A percentile compares a stretch with the other conserved stretches of the same genome.
phyloP scores from a whole-genome alignment of 78 protist species.

The Tieghemostelium lacteum region DNA sequence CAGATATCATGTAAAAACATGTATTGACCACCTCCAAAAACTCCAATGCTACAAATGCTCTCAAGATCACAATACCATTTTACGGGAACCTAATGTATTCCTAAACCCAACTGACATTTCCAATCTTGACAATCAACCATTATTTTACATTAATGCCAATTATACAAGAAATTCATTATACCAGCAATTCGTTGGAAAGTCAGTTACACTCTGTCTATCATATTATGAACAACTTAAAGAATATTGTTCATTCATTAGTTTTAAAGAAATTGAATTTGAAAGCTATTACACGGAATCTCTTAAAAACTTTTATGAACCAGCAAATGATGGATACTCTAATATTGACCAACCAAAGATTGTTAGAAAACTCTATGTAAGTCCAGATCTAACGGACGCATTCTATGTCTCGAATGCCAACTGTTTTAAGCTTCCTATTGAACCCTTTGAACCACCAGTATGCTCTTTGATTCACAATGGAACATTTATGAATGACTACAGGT shows the following conservation, averaged over 20 bases:
- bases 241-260: neutral
- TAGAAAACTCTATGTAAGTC: neutral
- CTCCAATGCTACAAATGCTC: conserved; percentile 51
- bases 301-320: no score
- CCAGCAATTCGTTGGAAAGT: neutral
- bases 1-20: conserved; percentile 15
- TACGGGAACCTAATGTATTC: neutral
- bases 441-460: neutral
- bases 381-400: neutral
- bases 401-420: neutral
- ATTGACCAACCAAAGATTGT: neutral
- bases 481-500: neutral
- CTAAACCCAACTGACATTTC: no score
- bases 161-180: neutral
- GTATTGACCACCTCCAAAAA: conserved; percentile 14
- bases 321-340: neutral
- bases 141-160: no score
- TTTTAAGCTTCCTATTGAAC: neutral
- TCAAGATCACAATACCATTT: conserved; percentile 19
- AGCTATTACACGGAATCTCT: neutral
- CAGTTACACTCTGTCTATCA: neutral
- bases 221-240: neutral
- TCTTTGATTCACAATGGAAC: neutral
- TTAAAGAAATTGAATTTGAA: neutral
- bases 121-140: neutral